Evolutionary conservation across 1,284 basidiomycete species (phyloP), one percentile per base, ranked within the genome.

Genomic region (Kalmanozyma brasiliensis): DNA sequence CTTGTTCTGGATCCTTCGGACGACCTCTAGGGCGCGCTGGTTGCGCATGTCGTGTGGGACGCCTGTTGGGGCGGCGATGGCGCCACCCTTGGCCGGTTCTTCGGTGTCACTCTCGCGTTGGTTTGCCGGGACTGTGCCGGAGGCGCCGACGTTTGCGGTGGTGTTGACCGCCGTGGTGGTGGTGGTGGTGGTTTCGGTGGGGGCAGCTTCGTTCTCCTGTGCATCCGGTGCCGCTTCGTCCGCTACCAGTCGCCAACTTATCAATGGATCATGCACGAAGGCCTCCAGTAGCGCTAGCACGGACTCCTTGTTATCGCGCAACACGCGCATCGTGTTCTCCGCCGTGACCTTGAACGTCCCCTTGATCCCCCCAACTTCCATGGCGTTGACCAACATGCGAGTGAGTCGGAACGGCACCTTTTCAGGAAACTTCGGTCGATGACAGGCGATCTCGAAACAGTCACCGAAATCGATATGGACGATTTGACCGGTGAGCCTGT

Each of bases 331-430:
- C 34, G 93, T 93, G 74, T 95, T 95, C 82, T 98, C 94, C 85
- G 93, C 96, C 10, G 93, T 95, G 74, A 91, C 90, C 78, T 92
- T 89, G 87, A 95, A 99, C 76, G 93, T 96, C 34, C 96, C 96
- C 80, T 97, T 93, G 74, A 98, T 95, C 17, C 96, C 96, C 67
- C 87, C 81, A 65, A 93, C 93, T 87, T 99, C 96, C 96, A 99
- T 98, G 3, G 96, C 96, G 82, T 97, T 93, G 26, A 94, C 96
- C 58, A 99, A 87, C 96, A 99, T 98, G 71, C 96, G 87, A 11
- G 96, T 99, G 68, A 99, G 86, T 43, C 96, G 88, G 89, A 99
- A 99, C 0, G 96, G 96, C 51, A 99, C 94, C 83, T 92, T 96
- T 84, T 99, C 96, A 0, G 96, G 96, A 86, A 95, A 98, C 85